A percentile compares a stretch with the other conserved stretches of the same genome.
Conservation (phyloP, 1,284 basidiomycete genomes). For the Xerocomus minutiporus region DNA sequence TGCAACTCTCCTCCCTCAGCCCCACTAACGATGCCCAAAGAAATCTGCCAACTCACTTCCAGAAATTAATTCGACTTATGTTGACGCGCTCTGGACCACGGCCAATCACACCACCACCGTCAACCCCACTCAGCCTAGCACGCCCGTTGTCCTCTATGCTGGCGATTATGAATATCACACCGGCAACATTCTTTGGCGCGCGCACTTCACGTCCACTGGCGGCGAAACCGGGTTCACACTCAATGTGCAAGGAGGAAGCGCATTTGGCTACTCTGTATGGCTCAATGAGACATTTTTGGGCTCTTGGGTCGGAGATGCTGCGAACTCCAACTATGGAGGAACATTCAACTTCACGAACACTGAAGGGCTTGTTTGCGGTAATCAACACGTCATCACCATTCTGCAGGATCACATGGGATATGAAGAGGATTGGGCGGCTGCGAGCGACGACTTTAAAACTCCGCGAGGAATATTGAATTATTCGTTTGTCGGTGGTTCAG, state of each 20-base stretch:
- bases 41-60: conserved; percentile 26
- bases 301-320: too few species aligned
- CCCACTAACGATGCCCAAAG: conserved; percentile 13
- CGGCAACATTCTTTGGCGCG: conserved; percentile 54
- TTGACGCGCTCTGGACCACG: conserved; percentile 37
- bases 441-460: conserved; percentile 38
- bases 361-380: too few species aligned
- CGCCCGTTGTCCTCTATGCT: conserved; percentile 43
- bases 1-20: background rate
- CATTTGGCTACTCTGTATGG: conserved; percentile 49
- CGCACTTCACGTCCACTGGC: conserved; percentile 43
- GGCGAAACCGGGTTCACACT: conserved; percentile 39
- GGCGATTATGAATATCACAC: conserved; percentile 54
- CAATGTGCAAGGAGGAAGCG: conserved; percentile 43
- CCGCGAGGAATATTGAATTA: conserved; percentile 45
- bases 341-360: too few species aligned
- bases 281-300: conserved; percentile 42
- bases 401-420: too few species aligned
- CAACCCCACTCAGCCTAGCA: conserved; percentile 36
- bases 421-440: conserved; percentile 21
- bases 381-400: too few species aligned
- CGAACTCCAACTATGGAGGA: too few species aligned
- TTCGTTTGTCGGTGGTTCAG: conserved; percentile 37
- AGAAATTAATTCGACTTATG: conserved; percentile 28
- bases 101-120: conserved; percentile 37